Evolutionary conservation across 805 yeast species (phyloP).

Genomic region (Saturnispora diversa): DNA sequence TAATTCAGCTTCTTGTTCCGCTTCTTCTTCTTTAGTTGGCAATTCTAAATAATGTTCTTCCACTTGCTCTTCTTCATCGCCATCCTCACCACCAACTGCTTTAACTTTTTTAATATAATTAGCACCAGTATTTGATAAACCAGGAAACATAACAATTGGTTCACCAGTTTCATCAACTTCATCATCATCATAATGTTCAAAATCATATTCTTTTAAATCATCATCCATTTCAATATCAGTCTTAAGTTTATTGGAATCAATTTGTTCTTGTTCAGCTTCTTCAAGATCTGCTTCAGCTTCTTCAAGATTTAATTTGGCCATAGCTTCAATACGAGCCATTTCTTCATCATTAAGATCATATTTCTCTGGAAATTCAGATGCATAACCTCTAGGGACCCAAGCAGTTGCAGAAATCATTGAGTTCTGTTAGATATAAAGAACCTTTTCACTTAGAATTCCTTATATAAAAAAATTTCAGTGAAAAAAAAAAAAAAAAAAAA

Average conservation of each 20-base stretch:
- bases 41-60: conserved; percentile 58
- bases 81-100: conserved; percentile 39
- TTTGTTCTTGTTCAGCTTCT: conserved; percentile 3
- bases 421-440: too few species aligned
- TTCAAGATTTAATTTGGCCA: conserved; percentile 74
- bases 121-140: conserved; percentile 51
- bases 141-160: conserved; percentile 62
- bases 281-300: conserved; percentile 49
- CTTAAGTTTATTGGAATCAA: conserved; percentile 27
- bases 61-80: conserved; percentile 30
- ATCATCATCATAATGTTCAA: conserved; percentile 77
- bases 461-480: neutral
- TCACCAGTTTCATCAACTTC: conserved; percentile 46
- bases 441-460: too few species aligned
- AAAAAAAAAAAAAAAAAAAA: neutral
- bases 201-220: conserved; percentile 78
- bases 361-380: conserved; percentile 85
- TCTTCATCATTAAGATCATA: conserved; percentile 88
- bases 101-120: conserved; percentile 42
- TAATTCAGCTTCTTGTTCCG: conserved; percentile 75
- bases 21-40: conserved; percentile 53
- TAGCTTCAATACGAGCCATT: conserved; percentile 77
- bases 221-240: conserved; percentile 64
- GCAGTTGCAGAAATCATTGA: conserved; percentile 83
- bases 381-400: conserved; percentile 96